Percentiles rank a stretch among this genome's conserved stretches.
Conservation (phyloP, 352 stramenopile species). For the Phytopythium aichiense region DNA sequence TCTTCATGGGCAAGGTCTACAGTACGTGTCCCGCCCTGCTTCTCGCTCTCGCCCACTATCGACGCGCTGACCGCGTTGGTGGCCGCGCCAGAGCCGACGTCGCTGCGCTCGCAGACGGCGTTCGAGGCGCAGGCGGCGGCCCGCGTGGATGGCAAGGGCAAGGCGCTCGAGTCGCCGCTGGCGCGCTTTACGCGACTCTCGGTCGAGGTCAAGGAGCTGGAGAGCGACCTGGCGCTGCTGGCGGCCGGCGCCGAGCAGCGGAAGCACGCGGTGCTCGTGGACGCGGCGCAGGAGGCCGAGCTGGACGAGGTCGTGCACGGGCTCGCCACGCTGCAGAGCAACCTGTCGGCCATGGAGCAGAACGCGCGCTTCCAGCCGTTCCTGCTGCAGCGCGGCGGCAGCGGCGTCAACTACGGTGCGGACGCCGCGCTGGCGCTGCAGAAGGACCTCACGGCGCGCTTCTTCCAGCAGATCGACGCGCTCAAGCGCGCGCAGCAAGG, state of each 20-base stretch:
- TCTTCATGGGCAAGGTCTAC: conserved; percentile 84
- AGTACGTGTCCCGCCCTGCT: conserved; percentile 29
- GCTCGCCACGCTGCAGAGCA: conserved; percentile 54
- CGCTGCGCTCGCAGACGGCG: conserved; percentile 43
- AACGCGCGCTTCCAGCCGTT: conserved; percentile 58
- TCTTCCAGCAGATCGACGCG: conserved; percentile 64
- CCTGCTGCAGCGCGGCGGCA: conserved; percentile 18
- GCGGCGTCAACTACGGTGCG: conserved; percentile 8
- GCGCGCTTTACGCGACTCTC: conserved; percentile 64
- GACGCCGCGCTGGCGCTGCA: conserved; percentile 53
- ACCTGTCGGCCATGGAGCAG: conserved; percentile 54
- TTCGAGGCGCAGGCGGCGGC: conserved; percentile 31
- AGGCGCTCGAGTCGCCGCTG: conserved; percentile 58
- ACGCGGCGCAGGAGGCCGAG: conserved; percentile 65
- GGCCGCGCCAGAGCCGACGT: conserved; percentile 28
- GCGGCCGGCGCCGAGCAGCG: conserved; percentile 33
- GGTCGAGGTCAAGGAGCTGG: conserved; percentile 69
- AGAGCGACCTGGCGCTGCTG: conserved; percentile 54
- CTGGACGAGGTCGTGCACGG: conserved; percentile 60
- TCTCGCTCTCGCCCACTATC: background rate
- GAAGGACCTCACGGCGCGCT: conserved; percentile 62
- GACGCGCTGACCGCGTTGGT: no score
- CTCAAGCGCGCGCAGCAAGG: conserved; percentile 42
- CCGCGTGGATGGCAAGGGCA: background rate
- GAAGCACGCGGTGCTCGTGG: conserved; percentile 48